Base-by-base conservation (phyloP, 306 rosid genomes). In the Castanospermum australe region DNA sequence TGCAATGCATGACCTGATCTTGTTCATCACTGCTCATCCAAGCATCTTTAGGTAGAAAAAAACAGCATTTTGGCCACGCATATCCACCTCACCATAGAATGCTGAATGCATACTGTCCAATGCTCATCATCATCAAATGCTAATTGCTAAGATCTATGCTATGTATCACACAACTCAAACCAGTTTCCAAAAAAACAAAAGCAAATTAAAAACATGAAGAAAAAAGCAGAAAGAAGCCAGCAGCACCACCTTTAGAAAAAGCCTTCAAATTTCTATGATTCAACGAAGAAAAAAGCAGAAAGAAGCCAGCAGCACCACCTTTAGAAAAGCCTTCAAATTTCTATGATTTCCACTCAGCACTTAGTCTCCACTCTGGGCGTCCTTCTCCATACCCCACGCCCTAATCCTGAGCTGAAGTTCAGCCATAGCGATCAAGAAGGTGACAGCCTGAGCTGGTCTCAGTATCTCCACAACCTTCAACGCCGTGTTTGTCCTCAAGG, bases 341-440 rank as follows among this genome's bases (percentile, higher is more conserved):
- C 21, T 33, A 20, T 59, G 77, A 35, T 32, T 64, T n/a, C n/a
- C n/a, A n/a, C n/a, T n/a, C n/a, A n/a, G n/a, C n/a, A 28, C 47
- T 38, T 62, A 67, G 13, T 73, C 62, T 78, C 24, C 74, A n/a
- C 67, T 50, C 2, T 79, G 69, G 2, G 71, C 83, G 15, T 90
- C 92, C 11, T 75, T 83, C 9, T 90, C 81, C 54, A 82, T 39
- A 3, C 90, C 97, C 78, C 48, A 74, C 25, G 77, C 56, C 71
- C 98, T 81, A 33, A 92, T 38, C 78, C 17, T 84, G 28, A 87
- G 79, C 45, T 87, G 97, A 82, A 95, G 90, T 80, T 89, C 87
- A 45, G 83, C 89, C 45, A 79, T 91, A 39, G 90, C 85, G 2
- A 59, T 74, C 55, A 85, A 78, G 56, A 91, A 83, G 24, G 41